A percentile compares a stretch with the other conserved stretches of the same genome.
These are phyloP conservation scores for Saitozyma podzolica DNA, from an alignment of 768 basidiomycete species.

Conservation along the genomic window DNA sequence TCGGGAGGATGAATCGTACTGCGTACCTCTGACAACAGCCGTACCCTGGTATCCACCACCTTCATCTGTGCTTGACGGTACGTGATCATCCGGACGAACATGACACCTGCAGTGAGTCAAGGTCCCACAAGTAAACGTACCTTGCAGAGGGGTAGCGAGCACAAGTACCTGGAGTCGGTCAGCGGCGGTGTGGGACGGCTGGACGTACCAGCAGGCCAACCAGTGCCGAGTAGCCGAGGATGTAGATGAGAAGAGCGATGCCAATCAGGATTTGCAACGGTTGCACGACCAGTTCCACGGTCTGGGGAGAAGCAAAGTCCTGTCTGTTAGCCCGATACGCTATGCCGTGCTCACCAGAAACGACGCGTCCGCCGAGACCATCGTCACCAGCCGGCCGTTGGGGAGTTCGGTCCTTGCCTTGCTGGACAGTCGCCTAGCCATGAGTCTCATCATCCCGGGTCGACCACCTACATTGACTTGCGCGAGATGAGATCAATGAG, in stretches of 20 bases:
- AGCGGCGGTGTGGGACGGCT: background rate
- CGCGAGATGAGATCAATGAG: constrained; percentile 61
- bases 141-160: constrained; percentile 64
- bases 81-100: constrained; percentile 32
- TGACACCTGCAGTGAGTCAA: constrained; percentile 17
- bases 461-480: constrained; percentile 58
- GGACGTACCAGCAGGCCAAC: constrained; percentile 53
- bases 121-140: constrained; percentile 53
- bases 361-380: constrained; percentile 58
- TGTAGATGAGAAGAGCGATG: constrained; percentile 64
- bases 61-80: constrained; percentile 54
- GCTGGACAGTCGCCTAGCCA: constrained; percentile 60
- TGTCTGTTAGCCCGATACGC: background rate
- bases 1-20: constrained; percentile 31
- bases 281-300: constrained; percentile 52
- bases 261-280: constrained; percentile 66
- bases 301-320: constrained; percentile 22
- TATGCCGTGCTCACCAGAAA: constrained; percentile 13
- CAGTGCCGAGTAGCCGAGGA: constrained; percentile 69
- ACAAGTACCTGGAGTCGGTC: constrained; percentile 52
- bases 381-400: constrained; percentile 68
- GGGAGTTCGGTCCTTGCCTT: constrained; percentile 62
- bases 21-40: constrained; percentile 61
- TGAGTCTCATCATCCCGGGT: background rate
- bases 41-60: constrained; percentile 67